phyloP scores from a whole-genome alignment of 2,329 filamentous ascomycete species.

The Pestalotiopsis sp. region DNA sequence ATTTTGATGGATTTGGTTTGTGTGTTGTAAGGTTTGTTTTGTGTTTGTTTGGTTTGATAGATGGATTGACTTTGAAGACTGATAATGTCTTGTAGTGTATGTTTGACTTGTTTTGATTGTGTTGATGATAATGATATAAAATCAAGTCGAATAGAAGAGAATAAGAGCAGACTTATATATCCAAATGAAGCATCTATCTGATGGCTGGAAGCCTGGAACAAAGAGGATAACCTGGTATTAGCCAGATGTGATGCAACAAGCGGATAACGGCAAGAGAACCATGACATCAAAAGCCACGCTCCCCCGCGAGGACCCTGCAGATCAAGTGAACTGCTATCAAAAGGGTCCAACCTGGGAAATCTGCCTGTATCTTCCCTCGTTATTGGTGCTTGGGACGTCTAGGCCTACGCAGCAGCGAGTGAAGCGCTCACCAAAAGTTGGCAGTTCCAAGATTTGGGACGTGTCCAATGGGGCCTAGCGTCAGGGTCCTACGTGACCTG shows the following conservation, averaged over 20 bases:
- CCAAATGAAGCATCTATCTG: neutral
- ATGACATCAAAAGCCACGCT: constrained; percentile 16
- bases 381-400: neutral
- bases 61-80: neutral
- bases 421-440: constrained; percentile 10
- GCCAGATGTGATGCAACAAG: constrained; percentile 16
- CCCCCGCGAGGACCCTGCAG: constrained; percentile 12
- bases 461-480: neutral
- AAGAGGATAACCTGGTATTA: constrained; percentile 17
- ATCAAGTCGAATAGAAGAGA: neutral
- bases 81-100: neutral
- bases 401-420: neutral
- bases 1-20: constrained; percentile 29
- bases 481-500: constrained; percentile 3
- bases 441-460: constrained; percentile 10
- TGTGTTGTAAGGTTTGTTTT: constrained; percentile 11
- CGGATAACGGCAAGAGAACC: constrained; percentile 8
- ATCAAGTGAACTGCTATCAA: constrained; percentile 9
- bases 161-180: constrained; percentile 15
- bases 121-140: constrained; percentile 5
- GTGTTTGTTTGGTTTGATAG: constrained; percentile 10
- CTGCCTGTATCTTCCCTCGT: neutral
- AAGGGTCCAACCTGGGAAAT: neutral
- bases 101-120: constrained; percentile 1
- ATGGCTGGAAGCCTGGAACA: neutral